Evolutionary conservation across 257 asterid species (phyloP).

Genomic region (Verbascum thapsus): DNA sequence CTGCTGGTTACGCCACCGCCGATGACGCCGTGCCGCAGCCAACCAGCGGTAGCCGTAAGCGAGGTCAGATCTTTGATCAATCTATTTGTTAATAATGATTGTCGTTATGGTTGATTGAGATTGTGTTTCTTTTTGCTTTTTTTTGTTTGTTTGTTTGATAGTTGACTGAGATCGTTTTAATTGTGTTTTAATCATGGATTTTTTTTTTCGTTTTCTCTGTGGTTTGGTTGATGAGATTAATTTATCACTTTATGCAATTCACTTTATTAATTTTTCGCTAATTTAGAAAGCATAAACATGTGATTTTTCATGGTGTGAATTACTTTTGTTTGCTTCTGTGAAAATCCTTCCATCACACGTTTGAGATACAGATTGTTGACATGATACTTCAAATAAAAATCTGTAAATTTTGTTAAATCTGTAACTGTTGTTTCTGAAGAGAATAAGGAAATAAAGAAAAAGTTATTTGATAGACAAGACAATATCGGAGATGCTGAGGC

Average conservation of each 20-base stretch:
- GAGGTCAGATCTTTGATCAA: slow-evolving; percentile 66
- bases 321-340: slow-evolving; percentile 10
- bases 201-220: neutral
- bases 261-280: neutral
- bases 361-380: slow-evolving; percentile 4
- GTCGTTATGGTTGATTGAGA: neutral
- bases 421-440: neutral
- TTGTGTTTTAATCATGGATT: slow-evolving; percentile 23
- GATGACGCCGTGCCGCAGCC: slow-evolving; percentile 63
- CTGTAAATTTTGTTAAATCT: slow-evolving; percentile 4
- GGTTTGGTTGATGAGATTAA: neutral
- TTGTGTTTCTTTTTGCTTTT: too few relatives aligned
- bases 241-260: neutral
- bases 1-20: slow-evolving; percentile 72
- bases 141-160: too few relatives aligned
- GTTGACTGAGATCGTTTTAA: slow-evolving; percentile 21
- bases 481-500: neutral
- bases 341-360: slow-evolving; percentile 17
- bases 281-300: neutral
- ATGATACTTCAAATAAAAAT: neutral
- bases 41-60: slow-evolving; percentile 59
- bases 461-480: neutral
- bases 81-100: neutral
- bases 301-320: neutral
- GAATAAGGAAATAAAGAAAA: neutral